A percentile compares a stretch with the other conserved stretches of the same genome.
Conservation (phyloP, 2,329 filamentous ascomycete genomes). For the Alternaria metachromatica region DNA sequence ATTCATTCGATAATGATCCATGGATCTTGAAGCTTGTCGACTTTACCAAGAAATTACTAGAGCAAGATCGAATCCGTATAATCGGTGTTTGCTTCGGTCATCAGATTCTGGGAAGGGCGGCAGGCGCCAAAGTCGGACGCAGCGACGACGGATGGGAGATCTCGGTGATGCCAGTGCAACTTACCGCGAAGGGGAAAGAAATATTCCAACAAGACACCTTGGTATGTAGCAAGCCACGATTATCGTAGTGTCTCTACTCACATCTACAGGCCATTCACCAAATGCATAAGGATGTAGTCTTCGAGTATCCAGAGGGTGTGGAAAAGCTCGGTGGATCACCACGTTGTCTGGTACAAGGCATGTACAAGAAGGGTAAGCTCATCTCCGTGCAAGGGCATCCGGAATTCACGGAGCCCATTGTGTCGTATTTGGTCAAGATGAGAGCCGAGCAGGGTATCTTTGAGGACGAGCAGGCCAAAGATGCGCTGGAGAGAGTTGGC, state of each 20-base stretch:
- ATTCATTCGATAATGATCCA: slow-evolving; percentile 73
- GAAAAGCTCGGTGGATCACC: slow-evolving; percentile 69
- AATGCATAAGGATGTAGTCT: slow-evolving; percentile 84
- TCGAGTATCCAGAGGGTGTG: slow-evolving; percentile 66
- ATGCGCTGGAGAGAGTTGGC: slow-evolving; percentile 70
- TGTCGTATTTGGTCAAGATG: slow-evolving; percentile 69
- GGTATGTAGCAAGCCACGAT: slow-evolving; percentile 49
- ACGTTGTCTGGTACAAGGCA: slow-evolving; percentile 77
- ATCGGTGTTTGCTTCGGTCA: slow-evolving; percentile 88
- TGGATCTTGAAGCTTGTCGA: slow-evolving; percentile 80
- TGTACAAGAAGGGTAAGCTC: slow-evolving; percentile 71
- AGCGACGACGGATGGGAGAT: slow-evolving; percentile 80
- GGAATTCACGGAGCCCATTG: slow-evolving; percentile 77
- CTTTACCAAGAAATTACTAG: slow-evolving; percentile 67
- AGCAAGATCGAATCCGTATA: slow-evolving; percentile 69
- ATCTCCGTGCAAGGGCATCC: slow-evolving; percentile 88
- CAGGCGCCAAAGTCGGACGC: slow-evolving; percentile 70
- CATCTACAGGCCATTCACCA: slow-evolving; percentile 72
- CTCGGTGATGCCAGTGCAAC: slow-evolving; percentile 71
- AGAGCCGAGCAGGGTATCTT: slow-evolving; percentile 74
- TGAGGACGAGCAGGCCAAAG: slow-evolving; percentile 69
- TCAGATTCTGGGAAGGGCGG: slow-evolving; percentile 78
- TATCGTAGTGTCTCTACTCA: background rate
- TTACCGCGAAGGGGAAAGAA: slow-evolving; percentile 73
- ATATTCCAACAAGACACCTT: slow-evolving; percentile 72